A percentile compares a stretch with the other conserved stretches of the same genome.
These are phyloP conservation scores for Eucalyptus guilfoylei DNA, from an alignment of 345 rosid genomes.

Conservation along the genomic window DNA sequence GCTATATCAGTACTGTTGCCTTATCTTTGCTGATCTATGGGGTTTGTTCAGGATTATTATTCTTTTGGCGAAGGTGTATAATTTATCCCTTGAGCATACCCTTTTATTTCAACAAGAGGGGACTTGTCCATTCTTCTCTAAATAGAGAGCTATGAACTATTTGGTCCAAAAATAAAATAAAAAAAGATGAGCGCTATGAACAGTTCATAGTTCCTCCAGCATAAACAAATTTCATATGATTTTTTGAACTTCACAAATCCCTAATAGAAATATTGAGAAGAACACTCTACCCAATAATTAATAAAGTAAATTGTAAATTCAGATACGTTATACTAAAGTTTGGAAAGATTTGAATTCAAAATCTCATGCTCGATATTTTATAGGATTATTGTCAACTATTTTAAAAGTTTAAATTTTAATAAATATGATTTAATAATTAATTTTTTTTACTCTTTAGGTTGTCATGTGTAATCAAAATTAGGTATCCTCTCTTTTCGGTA, in stretches of 20 bases:
- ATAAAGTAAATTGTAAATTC: background rate
- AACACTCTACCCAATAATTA: background rate
- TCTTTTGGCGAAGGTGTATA: background rate
- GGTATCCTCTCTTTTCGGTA: background rate
- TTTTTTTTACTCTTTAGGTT: background rate
- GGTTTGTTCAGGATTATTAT: background rate
- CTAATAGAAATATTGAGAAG: background rate
- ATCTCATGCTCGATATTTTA: too few relatives aligned
- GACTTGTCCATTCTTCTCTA: background rate
- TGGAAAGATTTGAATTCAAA: too few relatives aligned
- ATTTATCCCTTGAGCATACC: background rate
- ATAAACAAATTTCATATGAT: background rate
- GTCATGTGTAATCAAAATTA: background rate
- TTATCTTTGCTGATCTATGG: background rate
- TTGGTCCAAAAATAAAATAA: background rate
- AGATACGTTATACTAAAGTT: accelerated
- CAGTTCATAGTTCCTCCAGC: background rate
- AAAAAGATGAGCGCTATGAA: background rate
- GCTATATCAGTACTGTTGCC: background rate
- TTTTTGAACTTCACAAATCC: background rate
- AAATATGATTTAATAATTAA: too few relatives aligned
- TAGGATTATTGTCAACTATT: accelerated
- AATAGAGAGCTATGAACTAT: background rate
- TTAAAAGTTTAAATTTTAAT: too few relatives aligned
- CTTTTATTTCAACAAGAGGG: background rate